These are phyloP conservation scores for Ascochyta fabae DNA, from an alignment of 2,329 filamentous ascomycete species.

Conservation along the genomic window DNA sequence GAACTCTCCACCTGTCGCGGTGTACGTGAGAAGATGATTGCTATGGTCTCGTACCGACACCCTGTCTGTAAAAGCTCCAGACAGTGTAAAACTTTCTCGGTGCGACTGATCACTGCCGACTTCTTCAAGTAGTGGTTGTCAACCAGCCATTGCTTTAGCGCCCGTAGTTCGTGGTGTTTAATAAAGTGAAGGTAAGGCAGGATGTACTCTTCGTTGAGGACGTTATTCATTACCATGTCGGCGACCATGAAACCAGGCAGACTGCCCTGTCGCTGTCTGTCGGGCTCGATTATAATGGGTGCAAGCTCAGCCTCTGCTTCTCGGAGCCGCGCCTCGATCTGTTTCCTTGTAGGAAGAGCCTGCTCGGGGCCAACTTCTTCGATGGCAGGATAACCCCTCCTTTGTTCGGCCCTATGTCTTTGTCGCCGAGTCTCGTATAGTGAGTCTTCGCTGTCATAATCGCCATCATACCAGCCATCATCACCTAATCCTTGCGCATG, in stretches of 20 bases:
- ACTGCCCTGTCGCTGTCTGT: conserved; percentile 30
- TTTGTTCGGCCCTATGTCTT: conserved; percentile 6
- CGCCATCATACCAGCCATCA: conserved; percentile 1
- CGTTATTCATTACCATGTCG: conserved; percentile 28
- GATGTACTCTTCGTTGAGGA: conserved; percentile 21
- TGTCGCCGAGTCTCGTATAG: conserved; percentile 7
- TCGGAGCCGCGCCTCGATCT: conserved; percentile 22
- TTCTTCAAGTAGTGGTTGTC: conserved; percentile 19
- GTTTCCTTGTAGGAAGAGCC: conserved; percentile 11
- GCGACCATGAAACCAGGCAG: conserved; percentile 24
- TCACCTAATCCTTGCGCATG: neutral
- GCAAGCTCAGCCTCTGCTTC: conserved; percentile 22
- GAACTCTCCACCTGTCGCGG: conserved; percentile 30
- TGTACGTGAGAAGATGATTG: conserved; percentile 38
- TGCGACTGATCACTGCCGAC: conserved; percentile 29
- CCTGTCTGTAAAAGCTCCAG: conserved; percentile 36
- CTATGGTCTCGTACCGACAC: conserved; percentile 34
- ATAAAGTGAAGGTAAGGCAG: conserved; percentile 32
- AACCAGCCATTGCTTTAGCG: conserved; percentile 29
- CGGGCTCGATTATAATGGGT: conserved; percentile 18
- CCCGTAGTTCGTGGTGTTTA: conserved; percentile 36
- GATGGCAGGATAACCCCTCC: conserved; percentile 3
- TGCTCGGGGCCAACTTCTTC: conserved; percentile 12
- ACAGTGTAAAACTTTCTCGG: conserved; percentile 38
- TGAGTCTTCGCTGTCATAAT: conserved; percentile 12